Evolutionary conservation across 2,329 filamentous ascomycete species (phyloP).

Genomic region (Didymella keratinophila): DNA sequence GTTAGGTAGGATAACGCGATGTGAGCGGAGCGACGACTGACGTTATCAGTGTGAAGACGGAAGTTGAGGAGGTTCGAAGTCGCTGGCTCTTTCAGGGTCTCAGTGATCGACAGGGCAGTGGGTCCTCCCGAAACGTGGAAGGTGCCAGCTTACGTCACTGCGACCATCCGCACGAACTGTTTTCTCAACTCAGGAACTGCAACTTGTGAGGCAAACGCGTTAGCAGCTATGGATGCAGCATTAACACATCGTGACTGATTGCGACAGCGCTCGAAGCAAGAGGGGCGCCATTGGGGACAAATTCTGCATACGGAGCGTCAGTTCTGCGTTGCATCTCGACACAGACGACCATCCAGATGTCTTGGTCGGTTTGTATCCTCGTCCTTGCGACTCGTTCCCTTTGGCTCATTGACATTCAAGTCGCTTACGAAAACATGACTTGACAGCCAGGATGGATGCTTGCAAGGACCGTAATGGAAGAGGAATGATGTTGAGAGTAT

Average conservation of each 20-base stretch:
- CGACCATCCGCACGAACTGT: background rate
- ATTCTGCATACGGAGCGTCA: background rate
- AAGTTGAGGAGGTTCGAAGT: background rate
- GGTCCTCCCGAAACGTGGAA: slow-evolving; percentile 9
- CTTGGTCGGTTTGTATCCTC: background rate
- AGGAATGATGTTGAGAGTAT: background rate
- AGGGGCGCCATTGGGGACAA: background rate
- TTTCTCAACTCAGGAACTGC: background rate
- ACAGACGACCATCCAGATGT: background rate
- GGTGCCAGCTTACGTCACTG: slow-evolving; percentile 12
- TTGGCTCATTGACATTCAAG: background rate
- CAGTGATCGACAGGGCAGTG: slow-evolving; percentile 3
- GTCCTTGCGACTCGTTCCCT: background rate
- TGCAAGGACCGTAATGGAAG: background rate
- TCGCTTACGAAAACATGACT: background rate
- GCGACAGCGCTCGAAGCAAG: background rate
- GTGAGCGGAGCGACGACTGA: background rate
- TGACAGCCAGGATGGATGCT: background rate
- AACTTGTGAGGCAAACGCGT: background rate
- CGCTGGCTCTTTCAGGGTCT: background rate
- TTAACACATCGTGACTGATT: background rate
- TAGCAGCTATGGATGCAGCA: background rate
- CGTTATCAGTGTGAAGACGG: background rate
- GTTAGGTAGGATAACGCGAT: background rate
- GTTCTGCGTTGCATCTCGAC: background rate